These are phyloP conservation scores for Cyclotella sp. DNA, from an alignment of 108 stramenopile species.

Conservation along the genomic window DNA sequence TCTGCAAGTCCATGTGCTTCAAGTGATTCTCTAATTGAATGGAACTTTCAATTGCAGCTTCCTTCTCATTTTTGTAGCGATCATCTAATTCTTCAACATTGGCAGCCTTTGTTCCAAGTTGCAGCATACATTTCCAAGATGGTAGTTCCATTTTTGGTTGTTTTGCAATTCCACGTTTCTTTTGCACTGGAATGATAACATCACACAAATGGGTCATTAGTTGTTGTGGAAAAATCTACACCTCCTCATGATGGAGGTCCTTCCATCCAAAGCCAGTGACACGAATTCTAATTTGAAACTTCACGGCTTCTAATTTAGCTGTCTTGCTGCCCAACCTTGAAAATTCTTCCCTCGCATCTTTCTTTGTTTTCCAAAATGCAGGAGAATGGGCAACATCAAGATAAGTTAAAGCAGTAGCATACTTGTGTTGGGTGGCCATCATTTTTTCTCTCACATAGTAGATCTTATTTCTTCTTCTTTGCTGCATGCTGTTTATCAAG, in stretches of 20 bases:
- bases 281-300: slow-evolving; percentile 9
- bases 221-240: background rate
- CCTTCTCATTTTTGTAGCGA: background rate
- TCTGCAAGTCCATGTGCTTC: too few species aligned
- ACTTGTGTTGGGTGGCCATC: too few species aligned
- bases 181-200: background rate
- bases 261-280: slow-evolving; percentile 13
- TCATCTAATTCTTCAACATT: background rate
- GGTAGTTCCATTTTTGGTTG: background rate
- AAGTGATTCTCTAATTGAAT: too few species aligned
- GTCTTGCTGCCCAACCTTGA: background rate
- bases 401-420: background rate
- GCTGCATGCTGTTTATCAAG: too few species aligned
- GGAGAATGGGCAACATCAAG: background rate
- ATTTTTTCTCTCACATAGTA: too few species aligned
- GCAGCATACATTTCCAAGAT: slow-evolving; percentile 4
- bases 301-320: slow-evolving; percentile 7
- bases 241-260: slow-evolving; percentile 11
- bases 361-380: slow-evolving; percentile 1
- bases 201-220: background rate
- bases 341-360: background rate
- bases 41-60: too few species aligned
- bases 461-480: too few species aligned
- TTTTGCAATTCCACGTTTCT: background rate
- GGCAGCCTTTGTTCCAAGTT: slow-evolving; percentile 4